Base-by-base conservation (phyloP, 768 basidiomycete genomes). In the Serendipita sp. region DNA sequence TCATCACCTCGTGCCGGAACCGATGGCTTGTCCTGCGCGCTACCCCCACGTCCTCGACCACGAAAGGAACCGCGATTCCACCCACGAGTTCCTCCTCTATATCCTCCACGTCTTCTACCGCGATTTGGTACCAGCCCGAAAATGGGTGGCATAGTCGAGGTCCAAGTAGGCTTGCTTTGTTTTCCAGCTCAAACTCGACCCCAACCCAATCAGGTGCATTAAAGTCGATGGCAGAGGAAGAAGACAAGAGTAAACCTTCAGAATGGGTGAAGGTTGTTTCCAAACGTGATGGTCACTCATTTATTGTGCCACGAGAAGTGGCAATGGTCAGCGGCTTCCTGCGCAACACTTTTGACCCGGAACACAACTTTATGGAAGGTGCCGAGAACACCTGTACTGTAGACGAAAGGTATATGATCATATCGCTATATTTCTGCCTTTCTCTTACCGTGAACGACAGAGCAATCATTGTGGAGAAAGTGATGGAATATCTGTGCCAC, bases 401-500 rank as follows among this genome's bases (percentile, higher is more conserved):
- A 45, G 78, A 80, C 64, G 86, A 92, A 71, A 79, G 90, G 90
- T 88, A 53, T 55, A n/a, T 66, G 33, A 53, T 60, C 10, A 16
- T 8, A 3, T 33, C 29, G 27, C 18, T 23, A 34, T n/a, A 13
- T 16, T 55, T 23, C 23, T 16, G 18, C 62, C 44, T 53, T 64
- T 63, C 58, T 31, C 43, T 27, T 13, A 53, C 53, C 10, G 46
- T 29, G 40, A 40, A 40, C 11, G 6, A 10, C 68, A 79, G 79
- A 33, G 79, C 75, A 1, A 80, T 86, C 29, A 84, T 95, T 40
- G 82, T 90, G 1, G 89, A 93, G 74, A 93, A 91, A 71, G 77
- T 95, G 62, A 79, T 91, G 45, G 93, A 97, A 73, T 96, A 91
- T 71, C 88, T 95, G 76, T 76, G 81, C 36, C 93, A 87, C 78